These are phyloP conservation scores for Fusarium napiforme DNA, from an alignment of 2,329 filamentous ascomycete species.

Conservation along the genomic window DNA sequence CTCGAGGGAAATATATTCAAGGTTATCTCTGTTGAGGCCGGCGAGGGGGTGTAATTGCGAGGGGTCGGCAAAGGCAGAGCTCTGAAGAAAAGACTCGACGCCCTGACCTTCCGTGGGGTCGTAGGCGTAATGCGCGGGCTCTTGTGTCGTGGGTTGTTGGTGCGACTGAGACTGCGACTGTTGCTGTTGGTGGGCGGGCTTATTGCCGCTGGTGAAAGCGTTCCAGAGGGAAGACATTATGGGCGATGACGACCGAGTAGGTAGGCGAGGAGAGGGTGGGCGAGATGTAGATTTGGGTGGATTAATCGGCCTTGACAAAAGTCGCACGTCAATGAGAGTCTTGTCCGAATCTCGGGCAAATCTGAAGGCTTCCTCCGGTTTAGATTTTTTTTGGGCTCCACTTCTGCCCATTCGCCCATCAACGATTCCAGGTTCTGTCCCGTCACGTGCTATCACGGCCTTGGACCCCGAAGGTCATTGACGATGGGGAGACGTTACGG, in stretches of 20 bases:
- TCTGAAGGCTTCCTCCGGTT: slow-evolving; percentile 38
- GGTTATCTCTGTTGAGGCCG: slow-evolving; percentile 88
- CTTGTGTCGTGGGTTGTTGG: slow-evolving; percentile 53
- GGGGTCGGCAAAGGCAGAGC: slow-evolving; percentile 82
- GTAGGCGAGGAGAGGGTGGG: slow-evolving; percentile 22
- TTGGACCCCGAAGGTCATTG: slow-evolving; percentile 7
- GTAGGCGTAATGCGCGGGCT: slow-evolving; percentile 68
- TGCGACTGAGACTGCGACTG: slow-evolving; percentile 54
- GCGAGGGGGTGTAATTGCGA: slow-evolving; percentile 91
- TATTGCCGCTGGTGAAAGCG: slow-evolving; percentile 70
- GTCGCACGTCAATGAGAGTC: slow-evolving; percentile 41
- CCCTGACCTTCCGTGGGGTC: slow-evolving; percentile 80
- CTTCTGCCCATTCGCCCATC: slow-evolving; percentile 19
- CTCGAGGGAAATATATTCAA: slow-evolving; percentile 95
- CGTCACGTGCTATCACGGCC: slow-evolving; percentile 26
- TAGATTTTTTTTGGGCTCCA: slow-evolving; percentile 48
- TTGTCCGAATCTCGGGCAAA: slow-evolving; percentile 42
- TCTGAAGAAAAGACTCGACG: slow-evolving; percentile 86
- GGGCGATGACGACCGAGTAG: slow-evolving; percentile 24
- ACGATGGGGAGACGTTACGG: not conserved
- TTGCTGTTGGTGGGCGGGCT: slow-evolving; percentile 55
- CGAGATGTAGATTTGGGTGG: slow-evolving; percentile 32
- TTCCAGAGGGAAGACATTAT: slow-evolving; percentile 70
- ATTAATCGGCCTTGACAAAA: slow-evolving; percentile 29
- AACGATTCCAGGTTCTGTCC: slow-evolving; percentile 26